Evolutionary conservation across 345 rosid species (phyloP).

Genomic region (Noccaea caerulescens): DNA sequence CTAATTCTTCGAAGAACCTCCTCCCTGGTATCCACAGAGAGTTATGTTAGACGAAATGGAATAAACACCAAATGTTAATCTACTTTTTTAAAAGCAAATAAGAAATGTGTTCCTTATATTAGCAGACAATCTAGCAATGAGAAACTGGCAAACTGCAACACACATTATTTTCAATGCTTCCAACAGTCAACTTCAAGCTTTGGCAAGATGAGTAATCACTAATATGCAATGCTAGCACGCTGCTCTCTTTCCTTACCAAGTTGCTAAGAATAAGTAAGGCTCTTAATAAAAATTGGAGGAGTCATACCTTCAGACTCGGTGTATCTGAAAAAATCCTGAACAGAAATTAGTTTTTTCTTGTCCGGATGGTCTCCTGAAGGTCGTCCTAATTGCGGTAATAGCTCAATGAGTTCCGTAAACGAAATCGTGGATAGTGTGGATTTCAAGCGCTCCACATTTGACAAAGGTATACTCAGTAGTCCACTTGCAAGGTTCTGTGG

Average conservation of each 20-base stretch:
- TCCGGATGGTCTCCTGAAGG: slow-evolving; percentile 86
- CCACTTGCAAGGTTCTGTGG: slow-evolving; percentile 79
- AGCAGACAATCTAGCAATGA: slow-evolving; percentile 12
- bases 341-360: slow-evolving; percentile 91
- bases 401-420: slow-evolving; percentile 83
- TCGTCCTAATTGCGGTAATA: slow-evolving; percentile 76
- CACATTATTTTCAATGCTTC: slow-evolving; percentile 4
- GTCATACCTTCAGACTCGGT: slow-evolving; percentile 92
- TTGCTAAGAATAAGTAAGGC: not conserved
- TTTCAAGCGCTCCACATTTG: slow-evolving; percentile 89
- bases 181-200: slow-evolving; percentile 19
- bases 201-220: slow-evolving; percentile 14
- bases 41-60: slow-evolving; percentile 21
- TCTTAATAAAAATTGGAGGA: slow-evolving; percentile 21
- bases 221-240: not conserved
- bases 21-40: slow-evolving; percentile 57
- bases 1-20: slow-evolving; percentile 97
- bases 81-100: slow-evolving; percentile 11
- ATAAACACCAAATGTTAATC: not conserved
- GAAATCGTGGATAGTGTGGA: slow-evolving; percentile 83
- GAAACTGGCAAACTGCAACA: slow-evolving; percentile 17
- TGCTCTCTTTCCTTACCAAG: not conserved
- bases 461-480: slow-evolving; percentile 77
- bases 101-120: slow-evolving; percentile 1
- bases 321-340: slow-evolving; percentile 98